Base-by-base conservation (phyloP, 305 asterid species). In the Nicotiana rustica region DNA sequence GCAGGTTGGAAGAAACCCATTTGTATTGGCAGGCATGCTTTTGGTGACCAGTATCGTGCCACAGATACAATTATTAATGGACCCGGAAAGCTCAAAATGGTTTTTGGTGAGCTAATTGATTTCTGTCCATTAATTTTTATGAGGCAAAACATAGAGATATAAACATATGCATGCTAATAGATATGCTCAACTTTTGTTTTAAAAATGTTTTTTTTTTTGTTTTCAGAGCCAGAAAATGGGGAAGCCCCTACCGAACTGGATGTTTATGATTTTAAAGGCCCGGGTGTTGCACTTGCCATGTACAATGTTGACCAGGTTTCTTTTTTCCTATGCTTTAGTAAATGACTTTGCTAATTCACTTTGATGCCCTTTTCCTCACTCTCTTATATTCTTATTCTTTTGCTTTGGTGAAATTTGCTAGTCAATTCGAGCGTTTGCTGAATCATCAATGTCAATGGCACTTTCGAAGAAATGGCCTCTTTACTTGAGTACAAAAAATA, bases 1-100 rank as follows among this genome's bases (percentile, higher is more conserved):
- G 82, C 89, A 95, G 97, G 97, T 81, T 95, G 98, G 98, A 93
- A 88, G 82, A 91, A 93, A 88, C 97, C 97, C 85, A 95, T 95
- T 81, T 95, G 98, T 77, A 95, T 95, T 77, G 97, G 98, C 57
- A 93, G 98, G 81, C 98, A 93, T 87, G 97, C 96, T 60, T 93
- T 93, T 89, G 97, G 98, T 29, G 98, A 95, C 85, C 98, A 95
- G 79, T 93, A 95, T 82, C 95, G 96, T 65, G 95, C 98, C 67
- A 95, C 95, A 47, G 97, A 95, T 87, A 78, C 91, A 61, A 49
- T 90, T 29, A 91, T 94, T 75, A 85, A 85, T 61, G 97, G 94
- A 85, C 94, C 97, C 5, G 98, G 97, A 81, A 94, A 91, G 86
- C 97, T 94, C 78, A 93, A 92, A 92, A 85, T 95, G 97, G 88